phyloP scores from a whole-genome alignment of 129 eudicot species.

The Artemisia argyi region DNA sequence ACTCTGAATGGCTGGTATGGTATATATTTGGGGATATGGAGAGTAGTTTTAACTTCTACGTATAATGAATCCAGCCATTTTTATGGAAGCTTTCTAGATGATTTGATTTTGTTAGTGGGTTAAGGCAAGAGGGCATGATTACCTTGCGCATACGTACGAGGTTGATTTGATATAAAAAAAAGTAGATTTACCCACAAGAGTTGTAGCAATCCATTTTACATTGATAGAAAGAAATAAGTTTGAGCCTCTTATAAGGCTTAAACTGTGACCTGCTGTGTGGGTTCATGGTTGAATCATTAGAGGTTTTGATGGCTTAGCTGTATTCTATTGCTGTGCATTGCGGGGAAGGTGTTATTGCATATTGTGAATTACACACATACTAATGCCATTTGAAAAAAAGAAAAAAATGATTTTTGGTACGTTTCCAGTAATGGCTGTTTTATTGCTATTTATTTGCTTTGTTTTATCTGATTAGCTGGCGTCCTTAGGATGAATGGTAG shows the following conservation, averaged over 20 bases:
- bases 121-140: conserved; percentile 13
- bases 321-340: neutral
- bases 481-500: conserved; percentile 11
- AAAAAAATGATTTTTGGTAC: neutral
- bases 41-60: conserved; percentile 17
- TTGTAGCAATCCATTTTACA: no score
- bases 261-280: neutral
- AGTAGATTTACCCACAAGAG: no score
- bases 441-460: neutral
- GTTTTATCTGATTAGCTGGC: neutral
- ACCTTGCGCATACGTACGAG: neutral
- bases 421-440: neutral
- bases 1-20: no score
- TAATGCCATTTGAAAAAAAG: neutral
- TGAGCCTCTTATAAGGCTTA: no score
- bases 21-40: neutral
- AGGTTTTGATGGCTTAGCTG: neutral
- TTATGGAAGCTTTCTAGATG: conserved; percentile 1
- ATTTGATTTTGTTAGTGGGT: conserved; percentile 6
- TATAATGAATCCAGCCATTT: neutral
- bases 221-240: no score
- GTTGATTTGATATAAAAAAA: neutral
- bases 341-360: neutral
- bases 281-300: neutral
- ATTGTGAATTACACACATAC: conserved; percentile 1